phyloP scores from a whole-genome alignment of 768 basidiomycete genomes.

The Gloeophyllum trabeum region DNA sequence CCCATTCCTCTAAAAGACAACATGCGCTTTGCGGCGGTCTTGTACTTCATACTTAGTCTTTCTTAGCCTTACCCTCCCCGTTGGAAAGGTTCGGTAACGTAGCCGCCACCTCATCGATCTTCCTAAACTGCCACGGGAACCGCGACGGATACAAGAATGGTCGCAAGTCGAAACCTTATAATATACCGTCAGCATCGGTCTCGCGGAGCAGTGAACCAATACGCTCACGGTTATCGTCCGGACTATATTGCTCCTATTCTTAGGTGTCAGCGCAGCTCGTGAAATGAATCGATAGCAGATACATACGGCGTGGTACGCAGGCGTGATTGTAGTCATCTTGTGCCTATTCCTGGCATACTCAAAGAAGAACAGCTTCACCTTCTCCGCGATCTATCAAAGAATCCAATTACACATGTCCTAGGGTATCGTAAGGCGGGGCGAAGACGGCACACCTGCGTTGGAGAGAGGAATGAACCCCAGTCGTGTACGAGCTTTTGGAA shows the following conservation, averaged over 20 bases:
- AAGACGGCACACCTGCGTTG: slow-evolving; percentile 49
- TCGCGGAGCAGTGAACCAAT: slow-evolving; percentile 1
- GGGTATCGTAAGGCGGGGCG: neutral
- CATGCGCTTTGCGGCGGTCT: no score
- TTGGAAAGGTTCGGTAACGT: slow-evolving; percentile 59
- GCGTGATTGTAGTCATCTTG: slow-evolving; percentile 97
- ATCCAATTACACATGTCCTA: neutral
- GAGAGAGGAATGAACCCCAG: slow-evolving; percentile 84
- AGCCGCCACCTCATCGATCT: slow-evolving; percentile 83
- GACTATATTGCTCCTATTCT: slow-evolving; percentile 83
- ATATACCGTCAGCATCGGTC: slow-evolving; percentile 7
- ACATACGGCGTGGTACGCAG: slow-evolving; percentile 86
- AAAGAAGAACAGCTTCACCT: slow-evolving; percentile 96
- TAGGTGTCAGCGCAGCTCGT: slow-evolving; percentile 2
- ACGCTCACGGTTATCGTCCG: slow-evolving; percentile 84
- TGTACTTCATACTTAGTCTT: neutral
- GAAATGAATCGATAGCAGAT: slow-evolving; percentile 1
- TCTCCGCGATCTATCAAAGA: slow-evolving; percentile 71
- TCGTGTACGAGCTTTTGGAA: slow-evolving; percentile 92
- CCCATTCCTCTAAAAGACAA: no score
- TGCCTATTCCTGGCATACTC: slow-evolving; percentile 94
- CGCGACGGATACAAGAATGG: slow-evolving; percentile 94
- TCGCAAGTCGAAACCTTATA: slow-evolving; percentile 84
- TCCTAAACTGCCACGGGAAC: slow-evolving; percentile 95
- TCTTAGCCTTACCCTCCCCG: neutral